Conservation (phyloP, 73 alveolate species). For the Strombidium stylifer region DNA sequence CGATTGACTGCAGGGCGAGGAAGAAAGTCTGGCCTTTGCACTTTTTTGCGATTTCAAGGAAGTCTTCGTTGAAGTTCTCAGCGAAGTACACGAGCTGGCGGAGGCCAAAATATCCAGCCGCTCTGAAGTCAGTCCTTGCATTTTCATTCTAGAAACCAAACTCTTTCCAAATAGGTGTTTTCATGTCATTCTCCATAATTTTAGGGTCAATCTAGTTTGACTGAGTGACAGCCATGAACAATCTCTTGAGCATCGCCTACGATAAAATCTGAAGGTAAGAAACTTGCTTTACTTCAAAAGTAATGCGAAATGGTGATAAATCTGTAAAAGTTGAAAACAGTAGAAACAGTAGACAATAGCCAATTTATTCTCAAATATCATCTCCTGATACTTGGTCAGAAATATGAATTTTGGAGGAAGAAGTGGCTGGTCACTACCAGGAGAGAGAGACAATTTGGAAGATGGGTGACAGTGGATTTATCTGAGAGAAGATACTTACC, state of each 20-base stretch:
- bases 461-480: no score
- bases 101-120: slow-evolving; percentile 15
- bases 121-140: slow-evolving; percentile 52
- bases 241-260: neutral
- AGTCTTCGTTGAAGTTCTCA: slow-evolving; percentile 1
- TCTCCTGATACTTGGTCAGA: no score
- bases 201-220: neutral
- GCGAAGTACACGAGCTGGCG: slow-evolving; percentile 13
- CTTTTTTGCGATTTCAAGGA: neutral
- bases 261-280: neutral
- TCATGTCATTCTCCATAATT: neutral
- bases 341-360: no score
- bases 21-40: neutral
- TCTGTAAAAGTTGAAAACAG: no score
- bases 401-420: no score
- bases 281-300: neutral
- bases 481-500: slow-evolving; percentile 12
- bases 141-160: slow-evolving; percentile 32
- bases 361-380: no score
- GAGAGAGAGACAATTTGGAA: no score
- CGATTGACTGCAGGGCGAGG: slow-evolving; percentile 2
- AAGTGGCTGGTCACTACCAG: no score
- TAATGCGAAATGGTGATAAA: no score
- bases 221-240: neutral
- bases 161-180: slow-evolving; percentile 6